Percentiles rank a stretch among this genome's conserved stretches.
Conservation (phyloP, 805 yeast genomes). For the Saccharomycopsis babjevae region DNA sequence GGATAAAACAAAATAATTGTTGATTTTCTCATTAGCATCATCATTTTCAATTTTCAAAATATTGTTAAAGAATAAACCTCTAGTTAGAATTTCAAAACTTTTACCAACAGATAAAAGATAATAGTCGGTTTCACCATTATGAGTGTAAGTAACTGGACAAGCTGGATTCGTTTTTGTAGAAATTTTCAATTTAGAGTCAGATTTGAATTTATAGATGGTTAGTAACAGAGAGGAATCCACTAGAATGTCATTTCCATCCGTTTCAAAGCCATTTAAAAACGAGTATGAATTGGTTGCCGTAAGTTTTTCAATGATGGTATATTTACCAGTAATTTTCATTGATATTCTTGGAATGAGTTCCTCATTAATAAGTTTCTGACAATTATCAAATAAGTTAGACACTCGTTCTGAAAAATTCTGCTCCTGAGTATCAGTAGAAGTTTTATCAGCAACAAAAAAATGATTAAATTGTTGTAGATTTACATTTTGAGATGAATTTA, state of each 20-base stretch:
- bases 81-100: constrained; percentile 3
- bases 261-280: neutral
- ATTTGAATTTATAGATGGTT: neutral
- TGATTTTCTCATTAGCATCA: neutral
- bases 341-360: neutral
- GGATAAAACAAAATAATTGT: neutral
- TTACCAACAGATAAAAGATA: constrained; percentile 7
- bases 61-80: constrained; percentile 3
- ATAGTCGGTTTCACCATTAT: neutral
- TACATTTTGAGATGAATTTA: neutral
- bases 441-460: neutral
- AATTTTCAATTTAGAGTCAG: neutral
- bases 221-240: neutral
- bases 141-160: neutral
- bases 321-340: neutral
- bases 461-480: neutral
- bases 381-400: neutral
- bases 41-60: neutral
- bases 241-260: neutral
- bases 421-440: neutral
- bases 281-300: neutral
- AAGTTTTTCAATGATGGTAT: neutral
- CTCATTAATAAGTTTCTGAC: neutral
- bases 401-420: neutral
- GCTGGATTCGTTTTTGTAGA: neutral